Conservation (phyloP, 1,284 basidiomycete genomes). For the Ustilago crameri region DNA sequence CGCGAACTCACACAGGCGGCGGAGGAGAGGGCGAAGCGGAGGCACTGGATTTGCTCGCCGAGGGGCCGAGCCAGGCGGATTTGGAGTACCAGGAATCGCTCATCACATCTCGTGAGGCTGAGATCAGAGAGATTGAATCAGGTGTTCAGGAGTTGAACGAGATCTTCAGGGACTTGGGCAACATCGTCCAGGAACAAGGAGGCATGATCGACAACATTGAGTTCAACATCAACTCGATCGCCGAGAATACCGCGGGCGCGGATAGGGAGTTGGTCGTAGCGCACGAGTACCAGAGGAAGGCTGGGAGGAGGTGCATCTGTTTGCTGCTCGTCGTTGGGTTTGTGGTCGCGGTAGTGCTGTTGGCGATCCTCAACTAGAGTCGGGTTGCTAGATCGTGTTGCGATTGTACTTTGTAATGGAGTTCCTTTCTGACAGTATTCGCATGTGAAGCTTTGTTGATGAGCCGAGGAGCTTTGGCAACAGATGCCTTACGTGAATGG, state of each 20-base stretch:
- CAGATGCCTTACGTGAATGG: too few relatives aligned
- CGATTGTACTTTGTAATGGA: neutral
- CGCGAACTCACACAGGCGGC: neutral
- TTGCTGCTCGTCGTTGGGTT: conserved; percentile 87
- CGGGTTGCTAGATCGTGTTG: neutral
- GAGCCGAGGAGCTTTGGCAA: too few relatives aligned
- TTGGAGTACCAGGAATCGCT: conserved; percentile 95
- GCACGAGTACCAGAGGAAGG: conserved; percentile 92
- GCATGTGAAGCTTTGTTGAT: neutral
- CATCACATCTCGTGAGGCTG: conserved; percentile 91
- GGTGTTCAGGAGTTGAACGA: conserved; percentile 97
- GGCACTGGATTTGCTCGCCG: conserved; percentile 19
- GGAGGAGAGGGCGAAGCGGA: conserved; percentile 19
- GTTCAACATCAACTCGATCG: conserved; percentile 88
- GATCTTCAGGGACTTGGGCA: conserved; percentile 96
- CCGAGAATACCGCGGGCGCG: conserved; percentile 84
- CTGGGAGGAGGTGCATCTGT: conserved; percentile 88
- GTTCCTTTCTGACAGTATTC: neutral
- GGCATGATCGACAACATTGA: conserved; percentile 97
- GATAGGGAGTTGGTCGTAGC: conserved; percentile 88
- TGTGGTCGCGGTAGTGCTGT: conserved; percentile 86
- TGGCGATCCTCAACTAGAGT: conserved; percentile 72
- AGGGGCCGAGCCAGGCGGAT: conserved; percentile 76
- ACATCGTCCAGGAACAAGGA: conserved; percentile 93
- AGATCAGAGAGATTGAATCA: conserved; percentile 95